phyloP scores from a whole-genome alignment of 2,329 filamentous ascomycete genomes.

The Pestalotiopsis sp. region DNA sequence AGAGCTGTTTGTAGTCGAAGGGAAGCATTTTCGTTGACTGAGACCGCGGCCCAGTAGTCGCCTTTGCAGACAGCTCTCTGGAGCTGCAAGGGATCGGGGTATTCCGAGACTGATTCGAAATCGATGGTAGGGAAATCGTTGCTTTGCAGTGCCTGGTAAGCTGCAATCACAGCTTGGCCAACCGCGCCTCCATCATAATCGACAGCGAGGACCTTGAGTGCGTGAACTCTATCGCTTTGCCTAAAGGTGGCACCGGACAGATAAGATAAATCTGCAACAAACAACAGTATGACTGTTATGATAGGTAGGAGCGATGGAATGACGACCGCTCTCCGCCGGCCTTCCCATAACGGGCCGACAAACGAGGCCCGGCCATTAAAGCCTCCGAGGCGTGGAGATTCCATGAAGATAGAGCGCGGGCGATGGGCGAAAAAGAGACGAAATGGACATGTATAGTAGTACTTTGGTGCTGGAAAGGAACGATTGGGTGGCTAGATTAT shows the following conservation, averaged over 20 bases:
- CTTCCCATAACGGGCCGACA: too few relatives aligned
- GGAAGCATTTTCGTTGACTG: slow-evolving; percentile 34
- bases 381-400: too few relatives aligned
- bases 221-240: background rate
- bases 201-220: slow-evolving; percentile 29
- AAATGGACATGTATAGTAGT: too few relatives aligned
- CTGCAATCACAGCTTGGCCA: slow-evolving; percentile 30
- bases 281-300: background rate
- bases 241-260: background rate
- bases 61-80: slow-evolving; percentile 31
- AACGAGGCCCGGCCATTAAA: too few relatives aligned
- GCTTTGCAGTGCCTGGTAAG: slow-evolving; percentile 30
- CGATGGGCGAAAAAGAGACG: too few relatives aligned
- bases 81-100: slow-evolving; percentile 22
- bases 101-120: slow-evolving; percentile 20
- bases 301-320: too few relatives aligned
- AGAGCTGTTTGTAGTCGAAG: slow-evolving; percentile 24
- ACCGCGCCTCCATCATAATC: slow-evolving; percentile 39
- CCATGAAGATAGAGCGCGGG: too few relatives aligned
- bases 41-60: slow-evolving; percentile 37
- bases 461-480: too few relatives aligned
- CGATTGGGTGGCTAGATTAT: too few relatives aligned
- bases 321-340: too few relatives aligned
- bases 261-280: background rate
- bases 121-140: slow-evolving; percentile 31